Evolutionary conservation across 352 stramenopile genomes (phyloP), one percentile per base, ranked within the genome.

Genomic region (Phytopythium montanum): DNA sequence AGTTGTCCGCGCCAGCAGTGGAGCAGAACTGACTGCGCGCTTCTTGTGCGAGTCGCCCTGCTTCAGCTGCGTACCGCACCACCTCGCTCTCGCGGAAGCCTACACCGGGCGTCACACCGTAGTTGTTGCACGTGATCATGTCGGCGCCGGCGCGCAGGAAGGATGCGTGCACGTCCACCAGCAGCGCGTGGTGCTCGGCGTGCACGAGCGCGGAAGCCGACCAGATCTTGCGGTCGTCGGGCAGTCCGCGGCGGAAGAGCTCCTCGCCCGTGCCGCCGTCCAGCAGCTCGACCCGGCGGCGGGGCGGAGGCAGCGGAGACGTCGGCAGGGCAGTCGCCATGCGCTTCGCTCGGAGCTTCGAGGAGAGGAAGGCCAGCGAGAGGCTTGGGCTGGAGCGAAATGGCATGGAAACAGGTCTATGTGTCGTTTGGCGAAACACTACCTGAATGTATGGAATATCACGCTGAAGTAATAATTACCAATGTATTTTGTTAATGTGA

Each of bases 181-280:
- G 65, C 31, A 88, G 67, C 9, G 68, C 62, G 62, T 97, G 87
- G 68, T 94, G 77, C 46, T 88, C 16, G 12, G 67, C 46, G 50
- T 92, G 62, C 18, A 93, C 72, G 4, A 98, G 63, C n/a, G 87
- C 90, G n/a, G 67, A 72, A 2, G 88, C 92, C 48, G 87, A 97
- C 89, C 90, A 97, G 52, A 92, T 88, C 62, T 84, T 85, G 42
- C 92, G 79, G 73, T 98, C 87, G 58, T 97, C 88, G 1, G 81
- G 85, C 29, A 97, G 65, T 0, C 84, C 85, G 29, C 73, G 73
- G 34, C 75, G 75, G 61, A 97, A 90, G 33, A 98, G 74, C 71
- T 98, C 90, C 72, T 98, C 90, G 33, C 92, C 92, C 0, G 88
- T 98, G 8, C 90, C 90, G 44, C 90, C 90, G 56, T 97, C 90